Percentiles rank a stretch among this genome's conserved stretches.
phyloP scores from a whole-genome alignment of 306 rosid species.

The Pyrus betulifolia region DNA sequence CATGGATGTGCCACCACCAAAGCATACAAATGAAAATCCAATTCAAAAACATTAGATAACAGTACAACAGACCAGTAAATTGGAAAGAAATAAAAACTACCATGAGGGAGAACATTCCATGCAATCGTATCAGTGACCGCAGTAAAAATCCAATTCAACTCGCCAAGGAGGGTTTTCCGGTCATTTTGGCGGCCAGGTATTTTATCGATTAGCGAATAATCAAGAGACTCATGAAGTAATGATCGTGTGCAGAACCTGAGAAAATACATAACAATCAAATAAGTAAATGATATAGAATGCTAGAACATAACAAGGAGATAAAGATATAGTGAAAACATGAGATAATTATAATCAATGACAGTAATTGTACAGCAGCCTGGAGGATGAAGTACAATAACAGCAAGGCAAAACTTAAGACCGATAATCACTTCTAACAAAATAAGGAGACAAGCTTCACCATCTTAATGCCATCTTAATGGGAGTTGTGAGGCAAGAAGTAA shows the following conservation, averaged over 20 bases:
- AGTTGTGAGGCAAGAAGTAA: slow-evolving; percentile 96
- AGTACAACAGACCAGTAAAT: slow-evolving; percentile 1
- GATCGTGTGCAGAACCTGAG: slow-evolving; percentile 90
- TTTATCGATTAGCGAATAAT: slow-evolving; percentile 74
- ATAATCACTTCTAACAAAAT: slow-evolving; percentile 7
- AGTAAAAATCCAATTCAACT: slow-evolving; percentile 97
- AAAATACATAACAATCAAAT: slow-evolving; percentile 13
- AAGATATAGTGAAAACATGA: not conserved
- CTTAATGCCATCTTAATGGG: slow-evolving; percentile 98
- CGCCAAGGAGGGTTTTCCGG: slow-evolving; percentile 91
- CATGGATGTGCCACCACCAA: slow-evolving; percentile 11
- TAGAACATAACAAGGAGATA: not conserved
- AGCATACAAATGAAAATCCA: slow-evolving; percentile 1
- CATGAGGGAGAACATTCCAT: slow-evolving; percentile 98
- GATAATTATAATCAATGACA: not conserved
- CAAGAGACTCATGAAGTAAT: slow-evolving; percentile 69
- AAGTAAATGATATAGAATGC: not conserved
- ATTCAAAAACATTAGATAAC: not conserved
- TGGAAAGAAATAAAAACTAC: slow-evolving; percentile 27
- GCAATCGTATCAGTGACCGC: slow-evolving; percentile 99
- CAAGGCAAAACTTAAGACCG: slow-evolving; percentile 1
- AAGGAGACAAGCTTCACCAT: slow-evolving; percentile 56
- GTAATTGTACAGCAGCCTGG: not conserved
- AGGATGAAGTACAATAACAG: not conserved
- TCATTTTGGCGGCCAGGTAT: slow-evolving; percentile 98